Evolutionary conservation across 2,329 filamentous ascomycete genomes (phyloP).

Genomic region (Fusarium sublunatum): DNA sequence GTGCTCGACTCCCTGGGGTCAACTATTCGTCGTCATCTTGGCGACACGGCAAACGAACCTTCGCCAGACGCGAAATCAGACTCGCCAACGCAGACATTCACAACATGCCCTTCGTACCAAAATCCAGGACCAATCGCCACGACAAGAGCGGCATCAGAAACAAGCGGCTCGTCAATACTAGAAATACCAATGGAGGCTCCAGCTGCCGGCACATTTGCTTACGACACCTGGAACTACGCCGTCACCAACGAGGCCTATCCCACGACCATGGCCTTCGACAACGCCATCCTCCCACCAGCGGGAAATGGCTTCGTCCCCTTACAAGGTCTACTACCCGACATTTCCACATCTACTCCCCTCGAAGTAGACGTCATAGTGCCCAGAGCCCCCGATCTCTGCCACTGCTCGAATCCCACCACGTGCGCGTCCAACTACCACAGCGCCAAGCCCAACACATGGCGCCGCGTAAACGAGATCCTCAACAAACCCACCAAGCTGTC

Average conservation of each 20-base stretch:
- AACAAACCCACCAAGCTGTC: slow-evolving; percentile 26
- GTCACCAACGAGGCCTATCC: slow-evolving; percentile 8
- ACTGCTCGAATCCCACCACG: slow-evolving; percentile 19
- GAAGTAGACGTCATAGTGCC: slow-evolving; percentile 26
- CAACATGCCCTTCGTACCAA: background rate
- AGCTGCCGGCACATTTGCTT: slow-evolving; percentile 3
- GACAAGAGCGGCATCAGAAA: slow-evolving; percentile 7
- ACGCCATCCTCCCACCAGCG: slow-evolving; percentile 9
- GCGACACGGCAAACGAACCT: background rate
- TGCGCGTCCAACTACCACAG: slow-evolving; percentile 8
- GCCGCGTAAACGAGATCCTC: slow-evolving; percentile 41
- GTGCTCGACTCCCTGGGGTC: slow-evolving; percentile 28
- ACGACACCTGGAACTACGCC: slow-evolving; percentile 20
- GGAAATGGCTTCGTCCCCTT: slow-evolving; percentile 9
- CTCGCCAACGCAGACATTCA: background rate
- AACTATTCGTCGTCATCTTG: slow-evolving; percentile 35
- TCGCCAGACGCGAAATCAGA: slow-evolving; percentile 3
- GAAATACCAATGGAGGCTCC: slow-evolving; percentile 21
- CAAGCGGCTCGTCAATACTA: slow-evolving; percentile 16
- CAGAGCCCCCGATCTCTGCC: slow-evolving; percentile 3
- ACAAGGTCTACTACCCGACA: slow-evolving; percentile 1
- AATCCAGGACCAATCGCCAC: background rate
- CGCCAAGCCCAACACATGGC: slow-evolving; percentile 40
- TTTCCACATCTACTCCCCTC: background rate
- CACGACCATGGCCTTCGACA: slow-evolving; percentile 16